Evolutionary conservation across 768 basidiomycete genomes (phyloP).

Genomic region (Leccinum arenicola): DNA sequence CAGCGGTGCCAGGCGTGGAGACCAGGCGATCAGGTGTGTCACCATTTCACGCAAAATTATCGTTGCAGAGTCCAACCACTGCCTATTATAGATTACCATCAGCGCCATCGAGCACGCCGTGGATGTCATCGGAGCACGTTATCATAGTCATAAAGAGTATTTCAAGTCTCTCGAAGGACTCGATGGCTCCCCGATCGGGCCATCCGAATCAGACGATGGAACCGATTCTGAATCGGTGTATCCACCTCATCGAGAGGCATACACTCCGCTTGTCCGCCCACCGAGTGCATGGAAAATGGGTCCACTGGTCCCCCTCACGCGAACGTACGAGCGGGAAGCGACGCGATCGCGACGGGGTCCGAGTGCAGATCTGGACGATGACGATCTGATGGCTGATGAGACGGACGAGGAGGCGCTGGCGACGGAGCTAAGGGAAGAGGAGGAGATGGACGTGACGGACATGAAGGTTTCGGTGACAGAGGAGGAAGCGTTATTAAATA

Average conservation of each 20-base stretch:
- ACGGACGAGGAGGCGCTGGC: constrained; percentile 38
- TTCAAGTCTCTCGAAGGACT: constrained; percentile 35
- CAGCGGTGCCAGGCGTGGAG: constrained; percentile 60
- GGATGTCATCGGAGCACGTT: constrained; percentile 42
- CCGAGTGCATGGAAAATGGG: constrained; percentile 21
- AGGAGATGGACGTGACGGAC: constrained; percentile 39
- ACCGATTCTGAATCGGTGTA: neutral
- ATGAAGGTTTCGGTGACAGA: constrained; percentile 27
- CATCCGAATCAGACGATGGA: neutral
- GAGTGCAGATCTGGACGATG: constrained; percentile 19
- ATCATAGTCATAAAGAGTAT: constrained; percentile 38
- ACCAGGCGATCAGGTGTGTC: constrained; percentile 40
- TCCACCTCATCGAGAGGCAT: constrained; percentile 31
- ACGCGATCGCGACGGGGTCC: constrained; percentile 14
- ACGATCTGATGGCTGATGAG: constrained; percentile 30
- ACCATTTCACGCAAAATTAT: neutral
- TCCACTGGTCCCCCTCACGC: constrained; percentile 15
- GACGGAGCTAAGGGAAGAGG: constrained; percentile 44
- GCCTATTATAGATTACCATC: constrained; percentile 37
- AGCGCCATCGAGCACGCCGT: constrained; percentile 49
- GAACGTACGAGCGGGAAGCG: constrained; percentile 25
- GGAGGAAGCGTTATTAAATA: constrained; percentile 35
- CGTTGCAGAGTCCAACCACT: neutral
- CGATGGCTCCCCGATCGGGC: constrained; percentile 1
- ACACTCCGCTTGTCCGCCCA: constrained; percentile 35